These are phyloP conservation scores for Aspergillus cristatus DNA, from an alignment of 495 filamentous ascomycete genomes.

Conservation along the genomic window DNA sequence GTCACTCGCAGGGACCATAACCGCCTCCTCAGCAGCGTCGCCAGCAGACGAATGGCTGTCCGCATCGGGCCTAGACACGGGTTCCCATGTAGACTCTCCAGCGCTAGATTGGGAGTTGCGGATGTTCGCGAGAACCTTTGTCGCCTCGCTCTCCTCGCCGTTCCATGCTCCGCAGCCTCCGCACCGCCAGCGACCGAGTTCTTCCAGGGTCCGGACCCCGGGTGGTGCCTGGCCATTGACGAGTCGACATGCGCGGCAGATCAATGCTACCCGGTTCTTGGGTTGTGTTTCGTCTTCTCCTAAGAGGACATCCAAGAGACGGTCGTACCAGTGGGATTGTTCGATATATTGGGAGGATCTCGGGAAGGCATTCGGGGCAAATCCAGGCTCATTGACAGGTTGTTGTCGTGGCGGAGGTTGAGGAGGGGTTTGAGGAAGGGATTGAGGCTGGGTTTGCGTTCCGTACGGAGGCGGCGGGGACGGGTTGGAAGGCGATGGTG, in stretches of 20 bases:
- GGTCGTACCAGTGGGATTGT: slow-evolving; percentile 80
- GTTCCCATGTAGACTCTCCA: slow-evolving; percentile 12
- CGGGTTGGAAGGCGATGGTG: slow-evolving; percentile 3
- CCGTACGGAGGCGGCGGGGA: slow-evolving; percentile 19
- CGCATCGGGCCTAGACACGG: slow-evolving; percentile 11
- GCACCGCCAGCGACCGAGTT: slow-evolving; percentile 85
- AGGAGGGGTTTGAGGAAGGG: slow-evolving; percentile 8
- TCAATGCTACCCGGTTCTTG: slow-evolving; percentile 82
- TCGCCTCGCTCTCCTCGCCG: slow-evolving; percentile 66
- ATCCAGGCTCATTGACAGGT: slow-evolving; percentile 33
- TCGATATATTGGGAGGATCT: slow-evolving; percentile 36
- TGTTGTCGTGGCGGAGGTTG: slow-evolving; percentile 10
- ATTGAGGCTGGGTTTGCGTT: slow-evolving; percentile 5
- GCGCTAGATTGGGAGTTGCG: slow-evolving; percentile 11
- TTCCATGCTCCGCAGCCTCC: slow-evolving; percentile 77
- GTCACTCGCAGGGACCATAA: slow-evolving; percentile 20
- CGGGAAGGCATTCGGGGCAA: slow-evolving; percentile 53
- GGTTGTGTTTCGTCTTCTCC: slow-evolving; percentile 92
- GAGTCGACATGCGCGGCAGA: slow-evolving; percentile 72
- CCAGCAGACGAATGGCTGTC: slow-evolving; percentile 12
- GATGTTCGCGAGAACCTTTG: slow-evolving; percentile 43
- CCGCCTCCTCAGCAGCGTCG: slow-evolving; percentile 16
- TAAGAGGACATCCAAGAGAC: slow-evolving; percentile 80
- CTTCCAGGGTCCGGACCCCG: slow-evolving; percentile 64
- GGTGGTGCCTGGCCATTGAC: slow-evolving; percentile 97